These are phyloP conservation scores for Mitragyna speciosa DNA, from an alignment of 257 asterid species.

Conservation along the genomic window DNA sequence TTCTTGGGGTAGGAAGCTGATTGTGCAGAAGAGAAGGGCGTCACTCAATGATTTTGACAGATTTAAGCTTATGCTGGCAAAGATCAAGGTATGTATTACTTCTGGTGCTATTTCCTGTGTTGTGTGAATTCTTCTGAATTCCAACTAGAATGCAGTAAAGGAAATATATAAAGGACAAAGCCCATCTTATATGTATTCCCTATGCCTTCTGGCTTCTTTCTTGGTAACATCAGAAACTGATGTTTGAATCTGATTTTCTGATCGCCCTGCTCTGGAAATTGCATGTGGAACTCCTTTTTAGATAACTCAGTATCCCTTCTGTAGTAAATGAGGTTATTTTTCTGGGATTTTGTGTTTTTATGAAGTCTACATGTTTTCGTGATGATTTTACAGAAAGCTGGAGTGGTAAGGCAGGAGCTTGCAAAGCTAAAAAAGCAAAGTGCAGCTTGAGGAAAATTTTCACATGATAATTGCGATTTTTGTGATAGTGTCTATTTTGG, in stretches of 20 bases:
- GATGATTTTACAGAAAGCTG: slow-evolving; percentile 62
- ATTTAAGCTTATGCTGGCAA: slow-evolving; percentile 85
- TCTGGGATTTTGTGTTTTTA: background rate
- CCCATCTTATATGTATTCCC: background rate
- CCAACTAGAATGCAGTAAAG: background rate
- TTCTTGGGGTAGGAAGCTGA: slow-evolving; percentile 94
- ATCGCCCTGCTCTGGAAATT: background rate
- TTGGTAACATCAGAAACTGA: background rate
- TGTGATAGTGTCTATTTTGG: slow-evolving; percentile 4
- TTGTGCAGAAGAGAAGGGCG: slow-evolving; percentile 90
- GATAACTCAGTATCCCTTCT: background rate
- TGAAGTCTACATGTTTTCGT: background rate
- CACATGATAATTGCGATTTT: background rate
- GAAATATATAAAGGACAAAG: background rate
- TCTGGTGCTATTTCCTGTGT: background rate
- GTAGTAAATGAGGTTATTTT: background rate
- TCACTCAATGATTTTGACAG: slow-evolving; percentile 76
- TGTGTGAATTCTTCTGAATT: background rate
- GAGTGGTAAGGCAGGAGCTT: slow-evolving; percentile 85
- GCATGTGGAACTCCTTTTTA: background rate
- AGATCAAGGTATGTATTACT: slow-evolving; percentile 60
- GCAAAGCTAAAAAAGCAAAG: slow-evolving; percentile 66
- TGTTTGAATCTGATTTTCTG: background rate
- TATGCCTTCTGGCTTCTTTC: background rate
- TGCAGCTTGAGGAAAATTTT: slow-evolving; percentile 18